Evolutionary conservation across 768 basidiomycete species (phyloP).

Genomic region (Trametes gibbosa): DNA sequence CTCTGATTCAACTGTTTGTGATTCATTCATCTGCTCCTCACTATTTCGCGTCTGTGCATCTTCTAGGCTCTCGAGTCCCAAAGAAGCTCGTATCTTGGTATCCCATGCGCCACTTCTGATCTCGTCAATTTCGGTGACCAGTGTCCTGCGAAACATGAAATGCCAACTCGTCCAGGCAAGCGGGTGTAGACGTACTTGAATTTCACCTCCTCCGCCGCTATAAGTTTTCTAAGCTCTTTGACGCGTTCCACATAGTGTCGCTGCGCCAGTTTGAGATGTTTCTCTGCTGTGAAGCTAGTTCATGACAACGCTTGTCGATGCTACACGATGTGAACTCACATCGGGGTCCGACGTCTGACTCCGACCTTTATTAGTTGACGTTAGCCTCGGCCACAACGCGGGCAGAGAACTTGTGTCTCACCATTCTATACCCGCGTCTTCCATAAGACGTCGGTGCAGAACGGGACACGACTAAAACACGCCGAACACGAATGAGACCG

Average conservation of each 20-base stretch:
- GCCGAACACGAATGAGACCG: slow-evolving; percentile 10
- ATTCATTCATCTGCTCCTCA: too few relatives aligned
- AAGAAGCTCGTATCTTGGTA: slow-evolving; percentile 38
- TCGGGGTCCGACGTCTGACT: slow-evolving; percentile 53
- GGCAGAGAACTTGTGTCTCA: slow-evolving; percentile 33
- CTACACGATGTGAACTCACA: slow-evolving; percentile 27
- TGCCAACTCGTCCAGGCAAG: not conserved
- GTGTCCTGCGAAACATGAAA: slow-evolving; percentile 38
- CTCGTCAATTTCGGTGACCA: slow-evolving; percentile 73
- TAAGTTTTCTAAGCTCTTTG: slow-evolving; percentile 67
- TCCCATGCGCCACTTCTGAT: slow-evolving; percentile 71
- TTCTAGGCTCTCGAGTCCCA: not conserved
- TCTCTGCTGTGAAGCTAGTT: slow-evolving; percentile 44
- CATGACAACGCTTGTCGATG: slow-evolving; percentile 7
- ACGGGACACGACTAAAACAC: slow-evolving; percentile 59
- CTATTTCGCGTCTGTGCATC: not conserved
- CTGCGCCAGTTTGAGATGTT: slow-evolving; percentile 70
- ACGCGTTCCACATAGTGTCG: slow-evolving; percentile 70
- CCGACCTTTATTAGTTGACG: slow-evolving; percentile 34
- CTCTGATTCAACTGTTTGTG: not conserved
- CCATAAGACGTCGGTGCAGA: slow-evolving; percentile 68
- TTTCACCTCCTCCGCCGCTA: slow-evolving; percentile 67
- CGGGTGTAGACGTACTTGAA: slow-evolving; percentile 58
- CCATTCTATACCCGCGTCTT: slow-evolving; percentile 63
- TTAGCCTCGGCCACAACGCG: slow-evolving; percentile 1